Conservation (phyloP, 169 alveolate genomes). For the Babesia ovis region DNA sequence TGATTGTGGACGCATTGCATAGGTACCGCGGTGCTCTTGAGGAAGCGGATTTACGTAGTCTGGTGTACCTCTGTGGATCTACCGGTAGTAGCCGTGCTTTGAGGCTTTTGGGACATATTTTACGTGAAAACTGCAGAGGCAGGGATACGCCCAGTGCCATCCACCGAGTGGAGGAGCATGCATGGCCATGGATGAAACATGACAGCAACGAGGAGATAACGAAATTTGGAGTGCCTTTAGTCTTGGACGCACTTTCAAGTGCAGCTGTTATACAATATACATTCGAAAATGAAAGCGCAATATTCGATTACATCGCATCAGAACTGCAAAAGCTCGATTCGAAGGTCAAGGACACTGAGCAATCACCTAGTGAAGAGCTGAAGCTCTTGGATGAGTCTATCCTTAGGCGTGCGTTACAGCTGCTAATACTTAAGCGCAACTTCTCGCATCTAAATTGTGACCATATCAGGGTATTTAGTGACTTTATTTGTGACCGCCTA, state of each 20-base stretch:
- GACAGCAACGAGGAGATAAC: not conserved
- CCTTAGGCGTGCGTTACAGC: slow-evolving; percentile 23
- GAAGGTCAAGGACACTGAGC: slow-evolving; percentile 19
- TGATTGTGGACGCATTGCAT: slow-evolving; percentile 24
- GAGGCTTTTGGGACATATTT: slow-evolving; percentile 23
- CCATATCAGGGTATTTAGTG: slow-evolving; percentile 59
- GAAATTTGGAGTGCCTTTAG: slow-evolving; percentile 18
- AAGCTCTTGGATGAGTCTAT: slow-evolving; percentile 36
- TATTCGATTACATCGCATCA: slow-evolving; percentile 32
- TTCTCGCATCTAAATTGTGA: slow-evolving; percentile 31
- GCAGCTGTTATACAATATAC: slow-evolving; percentile 34
- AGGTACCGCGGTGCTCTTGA: not conserved
- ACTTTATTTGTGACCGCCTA: slow-evolving; percentile 60
- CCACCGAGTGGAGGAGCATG: slow-evolving; percentile 55
- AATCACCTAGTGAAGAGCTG: slow-evolving; percentile 4
- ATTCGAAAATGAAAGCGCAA: slow-evolving; percentile 41
- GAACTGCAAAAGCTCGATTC: slow-evolving; percentile 34
- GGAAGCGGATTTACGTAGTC: slow-evolving; percentile 35
- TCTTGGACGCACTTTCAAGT: slow-evolving; percentile 46
- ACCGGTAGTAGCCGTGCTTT: slow-evolving; percentile 68
- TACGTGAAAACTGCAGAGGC: slow-evolving; percentile 21
- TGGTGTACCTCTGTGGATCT: slow-evolving; percentile 50
- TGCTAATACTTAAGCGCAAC: slow-evolving; percentile 48
- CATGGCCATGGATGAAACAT: slow-evolving; percentile 66
- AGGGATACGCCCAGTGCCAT: slow-evolving; percentile 26